Base-by-base conservation (phyloP, 257 asterid species). In the Solanum sitiens region DNA sequence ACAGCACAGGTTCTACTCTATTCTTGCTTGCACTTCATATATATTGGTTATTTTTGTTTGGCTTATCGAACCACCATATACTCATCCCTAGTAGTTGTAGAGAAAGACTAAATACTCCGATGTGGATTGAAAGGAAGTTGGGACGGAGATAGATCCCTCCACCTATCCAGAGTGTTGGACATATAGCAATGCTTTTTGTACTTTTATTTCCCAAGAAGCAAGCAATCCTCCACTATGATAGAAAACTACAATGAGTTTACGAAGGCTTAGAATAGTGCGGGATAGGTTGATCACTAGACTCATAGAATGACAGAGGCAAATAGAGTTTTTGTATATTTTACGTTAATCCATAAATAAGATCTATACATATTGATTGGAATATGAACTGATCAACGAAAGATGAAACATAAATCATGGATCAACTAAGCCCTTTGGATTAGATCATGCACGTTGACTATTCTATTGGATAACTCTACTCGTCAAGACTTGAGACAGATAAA, bases 1-100 rank as follows among this genome's bases (percentile, higher is more conserved):
- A 90, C 98, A 42, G 89, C 93, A 27, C 99, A 97, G 99, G 99
- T 95, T 90, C 91, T 67, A 21, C 82, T 35, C 47, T 37, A 73
- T 73, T 73, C n/a, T 4, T 71, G n/a, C 12, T 30, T 27, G 76
- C 76, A 70, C 76, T 70, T 30, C 7, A 23, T 15, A 27, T 13
- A 67, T 15, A 50, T 50, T 59, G 67, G 12, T 59, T 59, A n/a
- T 59, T 59, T 59, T 59, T 59, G 12, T 25, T 20, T 59, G 25
- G 25, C 67, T 20, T 59, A 59, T 59, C 2, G 67, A 59, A 20
- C 25, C 0, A 59, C 0, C 0, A 0, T 59, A 59, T 20, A 25
- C 0, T 12, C 25, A 59, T 63, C n/a, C 71, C 15, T 23, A 2
- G 3, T 63, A 23, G 70, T 53, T 0, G 1, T 53, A 53, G 63